Percentiles rank a stretch among this genome's conserved stretches.
Conservation (phyloP, 768 basidiomycete genomes). For the Grammothele lineata region DNA sequence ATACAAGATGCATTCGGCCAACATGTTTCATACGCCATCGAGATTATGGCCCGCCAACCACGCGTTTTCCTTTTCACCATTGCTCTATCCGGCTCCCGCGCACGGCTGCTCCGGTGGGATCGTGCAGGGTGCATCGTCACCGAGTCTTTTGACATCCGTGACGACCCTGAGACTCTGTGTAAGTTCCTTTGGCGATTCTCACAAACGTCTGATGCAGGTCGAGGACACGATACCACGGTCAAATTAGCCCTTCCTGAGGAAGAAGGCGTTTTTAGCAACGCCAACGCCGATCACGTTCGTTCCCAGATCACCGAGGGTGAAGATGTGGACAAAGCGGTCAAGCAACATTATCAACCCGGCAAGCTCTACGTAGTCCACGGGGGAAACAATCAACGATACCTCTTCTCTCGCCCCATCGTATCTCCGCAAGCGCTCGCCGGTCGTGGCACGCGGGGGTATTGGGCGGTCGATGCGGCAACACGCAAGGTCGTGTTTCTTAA, state of each 20-base stretch:
- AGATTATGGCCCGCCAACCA: slow-evolving; percentile 23
- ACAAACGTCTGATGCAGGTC: slow-evolving; percentile 2
- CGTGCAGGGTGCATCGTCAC: slow-evolving; percentile 31
- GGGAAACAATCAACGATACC: background rate
- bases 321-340: background rate
- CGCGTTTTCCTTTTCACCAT: slow-evolving; percentile 27
- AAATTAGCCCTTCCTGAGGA: background rate
- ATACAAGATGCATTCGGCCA: background rate
- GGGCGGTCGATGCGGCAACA: background rate
- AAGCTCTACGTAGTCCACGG: background rate
- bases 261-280: background rate
- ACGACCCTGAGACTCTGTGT: slow-evolving; percentile 18
- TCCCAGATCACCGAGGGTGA: background rate
- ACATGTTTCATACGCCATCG: background rate
- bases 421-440: background rate
- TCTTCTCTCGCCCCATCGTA: slow-evolving; percentile 4
- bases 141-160: slow-evolving; percentile 22
- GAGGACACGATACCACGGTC: slow-evolving; percentile 24
- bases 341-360: slow-evolving; percentile 1
- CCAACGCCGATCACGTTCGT: background rate
- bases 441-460: slow-evolving; percentile 6
- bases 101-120: slow-evolving; percentile 31
- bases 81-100: slow-evolving; percentile 21
- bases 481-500: slow-evolving; percentile 3
- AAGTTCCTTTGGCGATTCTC: slow-evolving; percentile 30